These are phyloP conservation scores for slime mould (Dictyostelium discoideum) DNA, from an alignment of 78 protist genomes.

Conservation along the genomic window dicty_2.7 NC_007088.5:7779501-7780000, in stretches of 20 bases:
- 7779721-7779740: conserved; percentile 77
- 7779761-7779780: conserved; percentile 66
- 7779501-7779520: too few species aligned
- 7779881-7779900: neutral
- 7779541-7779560: too few species aligned
- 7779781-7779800: conserved; percentile 55
- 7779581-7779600: too few species aligned
- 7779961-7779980: neutral
- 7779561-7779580: too few species aligned
- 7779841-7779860: neutral
- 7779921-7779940: neutral
- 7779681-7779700: conserved; percentile 53
- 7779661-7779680: neutral
- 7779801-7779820: conserved; percentile 75
- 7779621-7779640: too few species aligned
- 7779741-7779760: conserved; percentile 61
- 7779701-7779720: conserved; percentile 54
- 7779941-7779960: neutral
- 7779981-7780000: neutral
- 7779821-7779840: conserved; percentile 31
- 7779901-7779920: neutral
- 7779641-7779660: neutral
- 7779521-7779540: neutral
- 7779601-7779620: too few species aligned
- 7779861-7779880: neutral